A percentile compares a stretch with the other conserved stretches of the same genome.
These are phyloP conservation scores for Ganoderma lingzhi DNA, from an alignment of 1,284 basidiomycete genomes.

Conservation along the genomic window DNA sequence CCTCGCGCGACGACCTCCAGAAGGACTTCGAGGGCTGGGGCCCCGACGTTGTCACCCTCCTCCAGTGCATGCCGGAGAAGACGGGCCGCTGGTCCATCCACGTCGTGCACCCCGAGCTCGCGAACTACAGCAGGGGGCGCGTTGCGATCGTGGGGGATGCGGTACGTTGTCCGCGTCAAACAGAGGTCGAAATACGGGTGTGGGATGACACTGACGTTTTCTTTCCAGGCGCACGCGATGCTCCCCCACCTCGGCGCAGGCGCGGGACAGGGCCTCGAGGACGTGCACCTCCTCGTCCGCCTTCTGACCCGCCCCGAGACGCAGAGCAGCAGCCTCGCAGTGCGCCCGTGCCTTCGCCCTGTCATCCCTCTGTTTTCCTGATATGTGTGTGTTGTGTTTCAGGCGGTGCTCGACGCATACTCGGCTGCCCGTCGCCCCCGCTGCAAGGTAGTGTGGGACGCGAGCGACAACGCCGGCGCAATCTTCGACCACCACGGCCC, in stretches of 20 bases:
- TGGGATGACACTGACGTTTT: neutral
- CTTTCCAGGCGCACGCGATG: slow-evolving; percentile 61
- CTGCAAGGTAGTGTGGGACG: slow-evolving; percentile 51
- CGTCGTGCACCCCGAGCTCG: slow-evolving; percentile 56
- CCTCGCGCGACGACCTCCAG: slow-evolving; percentile 53
- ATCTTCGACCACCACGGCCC: slow-evolving; percentile 39
- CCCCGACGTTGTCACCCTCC: slow-evolving; percentile 50
- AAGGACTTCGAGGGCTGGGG: slow-evolving; percentile 59
- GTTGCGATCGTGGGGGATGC: slow-evolving; percentile 68
- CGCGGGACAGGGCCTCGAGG: slow-evolving; percentile 70
- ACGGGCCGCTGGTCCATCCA: slow-evolving; percentile 70
- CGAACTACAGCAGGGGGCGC: slow-evolving; percentile 53
- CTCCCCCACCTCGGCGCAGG: slow-evolving; percentile 67
- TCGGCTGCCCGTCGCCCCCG: slow-evolving; percentile 53
- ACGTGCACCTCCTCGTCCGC: slow-evolving; percentile 59
- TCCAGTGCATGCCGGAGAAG: slow-evolving; percentile 53
- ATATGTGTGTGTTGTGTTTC: neutral
- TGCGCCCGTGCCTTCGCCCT: slow-evolving; percentile 35
- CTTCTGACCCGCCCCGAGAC: slow-evolving; percentile 57
- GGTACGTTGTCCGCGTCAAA: slow-evolving; percentile 41
- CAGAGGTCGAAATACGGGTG: too few species aligned
- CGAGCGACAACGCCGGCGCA: slow-evolving; percentile 49
- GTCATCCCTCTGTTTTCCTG: neutral
- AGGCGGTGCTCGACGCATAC: slow-evolving; percentile 55
- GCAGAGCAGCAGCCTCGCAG: slow-evolving; percentile 52